These are phyloP conservation scores for Zymoseptoria brevis DNA, from an alignment of 2,329 filamentous ascomycete species.

Conservation along the genomic window DNA sequence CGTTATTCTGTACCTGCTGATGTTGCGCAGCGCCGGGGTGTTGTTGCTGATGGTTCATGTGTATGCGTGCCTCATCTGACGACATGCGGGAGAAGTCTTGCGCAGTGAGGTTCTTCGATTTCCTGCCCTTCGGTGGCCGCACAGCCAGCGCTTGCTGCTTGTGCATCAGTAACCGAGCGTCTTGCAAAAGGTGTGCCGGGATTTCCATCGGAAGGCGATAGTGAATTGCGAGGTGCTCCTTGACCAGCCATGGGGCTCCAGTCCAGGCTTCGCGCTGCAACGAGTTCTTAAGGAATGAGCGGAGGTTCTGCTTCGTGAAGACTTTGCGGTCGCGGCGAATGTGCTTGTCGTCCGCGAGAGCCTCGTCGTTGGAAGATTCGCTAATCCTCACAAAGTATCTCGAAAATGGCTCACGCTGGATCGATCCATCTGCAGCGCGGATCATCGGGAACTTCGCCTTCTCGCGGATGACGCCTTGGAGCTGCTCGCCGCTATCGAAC, in stretches of 20 bases:
- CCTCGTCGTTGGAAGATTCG: slow-evolving; percentile 58
- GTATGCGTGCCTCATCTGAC: slow-evolving; percentile 14
- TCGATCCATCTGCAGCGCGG: slow-evolving; percentile 56
- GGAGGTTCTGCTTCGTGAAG: slow-evolving; percentile 89
- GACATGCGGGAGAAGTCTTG: slow-evolving; percentile 17
- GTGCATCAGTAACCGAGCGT: slow-evolving; percentile 49
- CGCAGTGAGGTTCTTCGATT: slow-evolving; percentile 13
- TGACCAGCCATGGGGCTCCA: slow-evolving; percentile 94
- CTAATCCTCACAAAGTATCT: slow-evolving; percentile 74
- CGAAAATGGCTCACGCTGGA: slow-evolving; percentile 60
- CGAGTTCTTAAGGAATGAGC: slow-evolving; percentile 90
- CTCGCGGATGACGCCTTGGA: slow-evolving; percentile 63
- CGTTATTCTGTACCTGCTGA: slow-evolving; percentile 28
- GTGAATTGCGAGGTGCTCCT: slow-evolving; percentile 69
- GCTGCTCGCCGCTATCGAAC: slow-evolving; percentile 56
- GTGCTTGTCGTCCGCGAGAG: slow-evolving; percentile 70
- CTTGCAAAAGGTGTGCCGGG: slow-evolving; percentile 72
- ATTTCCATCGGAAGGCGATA: slow-evolving; percentile 85
- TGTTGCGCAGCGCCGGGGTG: slow-evolving; percentile 38
- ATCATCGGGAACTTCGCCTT: slow-evolving; percentile 67
- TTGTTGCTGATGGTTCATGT: slow-evolving; percentile 13
- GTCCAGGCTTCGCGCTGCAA: slow-evolving; percentile 89
- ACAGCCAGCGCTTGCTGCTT: slow-evolving; percentile 22
- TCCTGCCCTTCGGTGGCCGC: slow-evolving; percentile 18
- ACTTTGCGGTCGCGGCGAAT: slow-evolving; percentile 80